Percentiles rank a stretch among this genome's conserved stretches.
Conservation (phyloP, 345 rosid genomes). For the Gossypium raimondii region DNA sequence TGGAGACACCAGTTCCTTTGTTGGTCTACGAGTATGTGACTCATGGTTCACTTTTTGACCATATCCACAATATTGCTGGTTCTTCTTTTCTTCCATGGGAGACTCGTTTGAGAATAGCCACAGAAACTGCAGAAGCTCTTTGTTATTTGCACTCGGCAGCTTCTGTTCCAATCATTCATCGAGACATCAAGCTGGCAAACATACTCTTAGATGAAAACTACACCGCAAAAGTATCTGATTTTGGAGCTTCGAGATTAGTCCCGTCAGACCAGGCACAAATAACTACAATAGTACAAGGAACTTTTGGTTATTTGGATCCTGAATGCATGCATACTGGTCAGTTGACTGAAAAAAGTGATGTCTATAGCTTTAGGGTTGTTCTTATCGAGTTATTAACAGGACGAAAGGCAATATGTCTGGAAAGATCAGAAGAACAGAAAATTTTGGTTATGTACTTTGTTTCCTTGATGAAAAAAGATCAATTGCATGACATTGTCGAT, state of each 20-base stretch:
- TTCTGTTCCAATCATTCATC: slow-evolving; percentile 31
- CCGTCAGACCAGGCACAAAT: slow-evolving; percentile 35
- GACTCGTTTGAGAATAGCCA: slow-evolving; percentile 34
- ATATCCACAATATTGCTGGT: slow-evolving; percentile 26
- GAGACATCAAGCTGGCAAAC: slow-evolving; percentile 41
- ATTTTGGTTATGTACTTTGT: not conserved
- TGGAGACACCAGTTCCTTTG: slow-evolving; percentile 43
- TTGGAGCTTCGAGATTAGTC: slow-evolving; percentile 41
- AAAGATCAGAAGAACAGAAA: not conserved
- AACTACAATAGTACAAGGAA: slow-evolving; percentile 22
- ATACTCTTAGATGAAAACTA: slow-evolving; percentile 36
- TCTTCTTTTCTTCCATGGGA: slow-evolving; percentile 29
- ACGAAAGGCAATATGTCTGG: not conserved
- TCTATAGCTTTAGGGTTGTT: slow-evolving; percentile 46
- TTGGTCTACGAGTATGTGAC: slow-evolving; percentile 39
- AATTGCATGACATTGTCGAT: not conserved
- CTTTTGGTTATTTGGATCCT: slow-evolving; percentile 8
- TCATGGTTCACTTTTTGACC: slow-evolving; percentile 42
- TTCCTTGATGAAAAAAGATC: not conserved
- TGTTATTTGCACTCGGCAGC: slow-evolving; percentile 43
- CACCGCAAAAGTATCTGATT: slow-evolving; percentile 42
- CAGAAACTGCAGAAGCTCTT: slow-evolving; percentile 30
- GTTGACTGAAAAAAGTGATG: slow-evolving; percentile 34
- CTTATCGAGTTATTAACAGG: slow-evolving; percentile 4
- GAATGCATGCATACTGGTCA: slow-evolving; percentile 10